Percentiles rank a stretch among this genome's conserved stretches.
Conservation (phyloP, 2,329 filamentous ascomycete genomes). For the Tetracladium maxilliforme region DNA sequence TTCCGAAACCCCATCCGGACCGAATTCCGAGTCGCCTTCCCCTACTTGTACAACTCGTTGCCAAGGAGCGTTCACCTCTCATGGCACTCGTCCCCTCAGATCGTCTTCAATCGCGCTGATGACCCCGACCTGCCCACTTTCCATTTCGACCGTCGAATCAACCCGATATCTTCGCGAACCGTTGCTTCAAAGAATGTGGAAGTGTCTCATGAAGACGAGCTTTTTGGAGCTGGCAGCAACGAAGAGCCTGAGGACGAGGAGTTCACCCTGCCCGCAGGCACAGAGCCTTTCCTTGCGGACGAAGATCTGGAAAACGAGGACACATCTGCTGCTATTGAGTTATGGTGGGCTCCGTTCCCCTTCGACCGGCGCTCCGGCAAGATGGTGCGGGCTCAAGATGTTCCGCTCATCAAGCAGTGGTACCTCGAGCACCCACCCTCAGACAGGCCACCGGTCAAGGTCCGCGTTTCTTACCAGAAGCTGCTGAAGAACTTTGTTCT, state of each 20-base stretch:
- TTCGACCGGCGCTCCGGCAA: conserved; percentile 87
- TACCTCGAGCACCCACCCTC: conserved; percentile 91
- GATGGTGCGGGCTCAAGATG: conserved; percentile 95
- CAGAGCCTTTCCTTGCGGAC: conserved; percentile 80
- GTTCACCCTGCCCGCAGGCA: conserved; percentile 66
- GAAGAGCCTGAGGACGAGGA: conserved; percentile 59
- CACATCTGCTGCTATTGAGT: conserved; percentile 76
- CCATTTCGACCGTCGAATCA: conserved; percentile 96
- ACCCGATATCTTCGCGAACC: conserved; percentile 89
- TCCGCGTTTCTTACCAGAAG: conserved; percentile 96
- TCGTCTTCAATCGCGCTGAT: conserved; percentile 79
- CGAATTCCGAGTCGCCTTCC: conserved; percentile 88
- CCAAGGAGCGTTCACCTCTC: conserved; percentile 86
- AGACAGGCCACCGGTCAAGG: conserved; percentile 88
- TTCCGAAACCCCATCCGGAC: conserved; percentile 91
- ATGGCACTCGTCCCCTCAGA: conserved; percentile 88
- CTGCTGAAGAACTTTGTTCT: conserved; percentile 89
- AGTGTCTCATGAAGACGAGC: conserved; percentile 79
- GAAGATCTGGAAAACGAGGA: conserved; percentile 82
- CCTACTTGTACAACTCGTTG: conserved; percentile 90
- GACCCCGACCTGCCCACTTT: conserved; percentile 86
- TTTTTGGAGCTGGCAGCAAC: conserved; percentile 72
- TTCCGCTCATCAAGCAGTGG: conserved; percentile 94
- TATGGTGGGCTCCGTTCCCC: conserved; percentile 98
- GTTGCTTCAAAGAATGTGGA: conserved; percentile 92